Evolutionary conservation across 2,329 filamentous ascomycete genomes (phyloP).

Genomic region (Xylariaceae sp.): DNA sequence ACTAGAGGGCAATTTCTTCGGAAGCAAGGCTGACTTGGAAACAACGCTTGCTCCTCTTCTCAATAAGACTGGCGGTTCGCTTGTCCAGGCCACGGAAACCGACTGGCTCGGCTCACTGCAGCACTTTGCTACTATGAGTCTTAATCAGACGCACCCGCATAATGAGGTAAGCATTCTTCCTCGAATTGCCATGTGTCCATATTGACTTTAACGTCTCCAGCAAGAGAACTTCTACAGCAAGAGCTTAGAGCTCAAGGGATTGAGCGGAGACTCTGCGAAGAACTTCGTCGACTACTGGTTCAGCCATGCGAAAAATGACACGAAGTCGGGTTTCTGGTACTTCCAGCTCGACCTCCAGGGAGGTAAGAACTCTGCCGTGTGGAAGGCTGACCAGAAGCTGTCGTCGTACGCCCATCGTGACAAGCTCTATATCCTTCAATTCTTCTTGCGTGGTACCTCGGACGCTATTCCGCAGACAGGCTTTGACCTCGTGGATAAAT

Average conservation of each 20-base stretch:
- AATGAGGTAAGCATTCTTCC: slow-evolving; percentile 19
- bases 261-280: slow-evolving; percentile 30
- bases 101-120: slow-evolving; percentile 29
- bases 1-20: slow-evolving; percentile 35
- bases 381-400: slow-evolving; percentile 21
- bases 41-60: slow-evolving; percentile 30
- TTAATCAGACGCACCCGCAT: slow-evolving; percentile 26
- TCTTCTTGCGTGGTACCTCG: slow-evolving; percentile 36
- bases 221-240: slow-evolving; percentile 40
- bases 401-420: slow-evolving; percentile 39
- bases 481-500: slow-evolving; percentile 23
- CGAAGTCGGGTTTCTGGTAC: slow-evolving; percentile 33
- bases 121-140: slow-evolving; percentile 27
- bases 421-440: slow-evolving; percentile 45
- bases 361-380: slow-evolving; percentile 34
- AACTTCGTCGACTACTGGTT: slow-evolving; percentile 38
- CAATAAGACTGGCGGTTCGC: slow-evolving; percentile 26
- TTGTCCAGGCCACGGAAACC: slow-evolving; percentile 28
- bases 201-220: slow-evolving; percentile 16
- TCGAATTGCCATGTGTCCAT: slow-evolving; percentile 3
- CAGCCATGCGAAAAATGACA: slow-evolving; percentile 30
- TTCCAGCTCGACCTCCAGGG: slow-evolving; percentile 39
- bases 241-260: slow-evolving; percentile 34
- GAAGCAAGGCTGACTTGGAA: slow-evolving; percentile 30
- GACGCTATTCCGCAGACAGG: slow-evolving; percentile 24